Base-by-base conservation (phyloP, 2,329 filamentous ascomycete species). In the Aspergillus sp. region DNA sequence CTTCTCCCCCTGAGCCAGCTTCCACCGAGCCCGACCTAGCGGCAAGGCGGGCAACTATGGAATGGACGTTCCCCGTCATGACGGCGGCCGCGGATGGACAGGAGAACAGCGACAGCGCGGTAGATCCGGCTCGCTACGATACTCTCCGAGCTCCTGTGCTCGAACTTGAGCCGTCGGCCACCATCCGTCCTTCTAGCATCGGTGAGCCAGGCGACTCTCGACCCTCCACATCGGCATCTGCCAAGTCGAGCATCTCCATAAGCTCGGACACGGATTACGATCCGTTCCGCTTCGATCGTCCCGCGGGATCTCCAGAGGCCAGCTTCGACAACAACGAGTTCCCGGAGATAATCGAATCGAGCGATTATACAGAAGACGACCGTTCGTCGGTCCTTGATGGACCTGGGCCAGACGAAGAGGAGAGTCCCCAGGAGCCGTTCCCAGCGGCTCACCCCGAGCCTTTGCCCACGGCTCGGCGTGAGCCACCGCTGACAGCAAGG, bases 11-110 rank as follows among this genome's bases (percentile, higher is more conserved):
- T n/a, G 36, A 42, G 36, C 36, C 36, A 6, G 36, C 12, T 7
- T 6, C 36, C 7, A n/a, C 36, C 7, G 54, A 64, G 36, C 24
- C 52, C 12, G 69, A 71, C 24, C 64, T 63, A 20, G 62, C 64
- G 2, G 77, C 69, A 14, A 77, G 75, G 52, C 73, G 76, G 6
- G 76, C 76, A 16, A 78, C 76, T 4, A 81, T 80, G 72, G 81
- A 84, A 36, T 86, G 83, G 83, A 84, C 79, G 12, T 85, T 85
- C 61, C 81, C 82, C 7, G 71, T 76, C 3, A 78, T 77, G 73
- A 72, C 61, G 6, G 56, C 70, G 1, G 54, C 69, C 3, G 65
- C 57, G 51, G 64, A 63, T 56, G 53, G 49, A 14, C 53, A 58
- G 14, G 31, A 49, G 31, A 59, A 47, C 12, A 56, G 31, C 16